phyloP scores from a whole-genome alignment of 2,329 filamentous ascomycete species.

The Myrmaecium sp. region DNA sequence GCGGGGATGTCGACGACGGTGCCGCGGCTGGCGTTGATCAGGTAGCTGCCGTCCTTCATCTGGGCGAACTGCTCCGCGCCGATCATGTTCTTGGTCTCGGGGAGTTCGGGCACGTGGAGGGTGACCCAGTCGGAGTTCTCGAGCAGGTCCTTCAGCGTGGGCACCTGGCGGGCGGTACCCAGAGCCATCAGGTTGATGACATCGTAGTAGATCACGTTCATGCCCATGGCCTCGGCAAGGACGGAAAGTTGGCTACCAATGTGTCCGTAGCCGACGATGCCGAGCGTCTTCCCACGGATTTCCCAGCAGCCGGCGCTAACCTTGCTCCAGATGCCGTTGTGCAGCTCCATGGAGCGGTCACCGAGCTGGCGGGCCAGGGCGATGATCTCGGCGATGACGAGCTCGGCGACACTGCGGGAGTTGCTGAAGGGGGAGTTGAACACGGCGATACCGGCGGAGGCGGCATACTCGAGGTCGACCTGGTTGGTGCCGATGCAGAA shows the following conservation, averaged over 20 bases:
- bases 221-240: slow-evolving; percentile 90
- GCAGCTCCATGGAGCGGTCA: slow-evolving; percentile 87
- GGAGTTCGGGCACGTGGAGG: slow-evolving; percentile 81
- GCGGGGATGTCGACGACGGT: slow-evolving; percentile 89
- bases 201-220: slow-evolving; percentile 96
- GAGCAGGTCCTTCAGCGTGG: slow-evolving; percentile 60
- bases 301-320: slow-evolving; percentile 96
- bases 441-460: slow-evolving; percentile 75
- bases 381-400: slow-evolving; percentile 91
- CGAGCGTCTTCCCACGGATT: slow-evolving; percentile 90
- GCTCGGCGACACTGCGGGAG: slow-evolving; percentile 87
- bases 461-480: slow-evolving; percentile 72
- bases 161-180: slow-evolving; percentile 72
- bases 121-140: slow-evolving; percentile 78
- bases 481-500: slow-evolving; percentile 99
- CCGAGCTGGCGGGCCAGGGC: slow-evolving; percentile 77
- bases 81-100: slow-evolving; percentile 89
- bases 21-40: slow-evolving; percentile 92
- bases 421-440: slow-evolving; percentile 99
- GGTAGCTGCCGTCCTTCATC: slow-evolving; percentile 87
- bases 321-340: slow-evolving; percentile 94
- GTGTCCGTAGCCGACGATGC: slow-evolving; percentile 92
- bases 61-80: slow-evolving; percentile 57
- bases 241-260: slow-evolving; percentile 94
- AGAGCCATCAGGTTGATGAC: slow-evolving; percentile 86